Conservation (phyloP, 148 eudicot genomes). For the Vaccinium macrocarpon region DNA sequence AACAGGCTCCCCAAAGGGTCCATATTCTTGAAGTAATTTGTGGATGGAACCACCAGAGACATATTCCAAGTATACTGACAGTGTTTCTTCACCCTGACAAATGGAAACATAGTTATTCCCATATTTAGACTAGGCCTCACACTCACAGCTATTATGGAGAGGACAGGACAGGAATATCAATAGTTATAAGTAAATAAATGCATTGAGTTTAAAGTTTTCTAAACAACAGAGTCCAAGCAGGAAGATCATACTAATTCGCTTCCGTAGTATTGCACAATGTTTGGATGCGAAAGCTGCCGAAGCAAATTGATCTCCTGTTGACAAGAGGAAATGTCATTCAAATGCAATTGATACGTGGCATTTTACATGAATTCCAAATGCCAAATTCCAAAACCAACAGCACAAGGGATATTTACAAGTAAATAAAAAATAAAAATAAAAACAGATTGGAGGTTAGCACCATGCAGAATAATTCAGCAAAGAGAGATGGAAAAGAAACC, state of each 20-base stretch:
- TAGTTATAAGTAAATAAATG: background rate
- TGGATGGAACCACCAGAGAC: conserved; percentile 98
- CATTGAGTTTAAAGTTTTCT: background rate
- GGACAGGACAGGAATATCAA: background rate
- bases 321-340: conserved; percentile 10
- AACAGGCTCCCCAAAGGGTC: conserved; percentile 87
- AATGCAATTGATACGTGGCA: background rate
- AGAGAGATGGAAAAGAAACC: conserved; percentile 36
- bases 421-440: background rate
- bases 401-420: background rate
- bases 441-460: background rate
- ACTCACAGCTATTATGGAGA: background rate
- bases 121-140: background rate
- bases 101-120: background rate
- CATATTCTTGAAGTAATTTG: conserved; percentile 89
- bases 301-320: conserved; percentile 87
- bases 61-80: conserved; percentile 84
- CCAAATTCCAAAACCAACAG: background rate
- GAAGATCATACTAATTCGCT: conserved; percentile 71
- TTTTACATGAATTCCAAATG: background rate
- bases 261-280: conserved; percentile 88
- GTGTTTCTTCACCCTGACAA: conserved; percentile 75
- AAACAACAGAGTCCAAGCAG: background rate
- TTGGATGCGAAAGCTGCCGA: conserved; percentile 83
- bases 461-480: background rate